Conservation (phyloP, 495 filamentous ascomycete genomes). For the Poronia punctata region DNA sequence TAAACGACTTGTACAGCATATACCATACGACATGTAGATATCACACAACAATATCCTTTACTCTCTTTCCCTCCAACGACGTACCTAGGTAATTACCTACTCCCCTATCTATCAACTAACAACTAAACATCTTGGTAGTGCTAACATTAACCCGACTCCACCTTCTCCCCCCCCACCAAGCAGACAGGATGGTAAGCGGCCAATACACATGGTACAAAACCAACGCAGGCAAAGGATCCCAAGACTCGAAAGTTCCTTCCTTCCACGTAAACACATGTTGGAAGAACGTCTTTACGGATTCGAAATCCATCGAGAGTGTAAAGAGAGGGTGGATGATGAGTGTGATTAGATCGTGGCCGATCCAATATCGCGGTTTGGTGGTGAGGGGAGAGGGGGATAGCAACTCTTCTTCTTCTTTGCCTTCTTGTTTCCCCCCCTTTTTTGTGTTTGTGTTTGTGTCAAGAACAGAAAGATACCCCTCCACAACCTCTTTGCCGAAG, state of each 20-base stretch:
- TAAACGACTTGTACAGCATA: no score
- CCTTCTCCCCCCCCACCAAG: slow-evolving; percentile 30
- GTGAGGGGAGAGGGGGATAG: slow-evolving; percentile 25
- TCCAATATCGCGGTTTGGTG: slow-evolving; percentile 45
- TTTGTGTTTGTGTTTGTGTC: no score
- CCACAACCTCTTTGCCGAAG: slow-evolving; percentile 30
- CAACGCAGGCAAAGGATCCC: slow-evolving; percentile 55
- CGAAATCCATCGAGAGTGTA: slow-evolving; percentile 7
- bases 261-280: slow-evolving; percentile 48
- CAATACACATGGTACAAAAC: slow-evolving; percentile 56
- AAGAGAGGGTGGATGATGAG: slow-evolving; percentile 27
- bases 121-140: slow-evolving; percentile 51
- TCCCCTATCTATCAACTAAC: slow-evolving; percentile 4
- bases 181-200: slow-evolving; percentile 41
- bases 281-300: slow-evolving; percentile 25
- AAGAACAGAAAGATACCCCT: slow-evolving; percentile 33
- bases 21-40: no score
- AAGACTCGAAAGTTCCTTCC: slow-evolving; percentile 51
- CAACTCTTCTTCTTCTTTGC: slow-evolving; percentile 11
- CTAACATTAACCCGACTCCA: slow-evolving; percentile 57
- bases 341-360: slow-evolving; percentile 51
- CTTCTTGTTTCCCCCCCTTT: background rate
- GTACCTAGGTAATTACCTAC: no score
- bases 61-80: background rate
- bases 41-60: no score